Conservation (phyloP, 805 yeast species). For the Kodamaea nitidulidarum region DNA sequence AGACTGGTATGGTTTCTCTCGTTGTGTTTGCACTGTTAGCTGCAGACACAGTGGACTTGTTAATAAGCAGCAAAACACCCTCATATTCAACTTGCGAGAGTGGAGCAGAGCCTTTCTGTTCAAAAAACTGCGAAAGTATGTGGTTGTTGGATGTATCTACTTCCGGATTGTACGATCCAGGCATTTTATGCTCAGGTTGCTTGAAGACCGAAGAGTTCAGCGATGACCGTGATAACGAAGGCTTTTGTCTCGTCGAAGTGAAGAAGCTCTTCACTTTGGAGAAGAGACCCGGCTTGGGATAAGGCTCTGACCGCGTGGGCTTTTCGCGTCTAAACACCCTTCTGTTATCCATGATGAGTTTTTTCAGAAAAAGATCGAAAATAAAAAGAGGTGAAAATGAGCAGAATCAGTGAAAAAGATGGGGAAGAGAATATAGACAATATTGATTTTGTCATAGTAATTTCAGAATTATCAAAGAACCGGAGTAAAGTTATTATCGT, state of each 20-base stretch:
- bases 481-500: no score
- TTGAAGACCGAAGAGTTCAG: slow-evolving; percentile 2
- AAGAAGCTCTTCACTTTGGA: slow-evolving; percentile 27
- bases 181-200: slow-evolving; percentile 9
- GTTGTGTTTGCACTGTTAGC: slow-evolving; percentile 1
- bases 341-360: slow-evolving; percentile 31
- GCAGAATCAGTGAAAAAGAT: neutral
- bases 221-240: neutral
- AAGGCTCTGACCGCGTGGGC: slow-evolving; percentile 22
- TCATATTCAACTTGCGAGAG: slow-evolving; percentile 71
- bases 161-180: slow-evolving; percentile 10
- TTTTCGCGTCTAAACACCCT: slow-evolving; percentile 27
- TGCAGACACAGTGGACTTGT: slow-evolving; percentile 4
- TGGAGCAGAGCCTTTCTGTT: slow-evolving; percentile 71
- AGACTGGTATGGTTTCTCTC: neutral
- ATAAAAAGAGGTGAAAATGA: neutral
- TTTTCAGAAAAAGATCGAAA: neutral
- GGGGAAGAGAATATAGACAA: neutral
- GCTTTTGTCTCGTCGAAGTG: slow-evolving; percentile 4
- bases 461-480: no score
- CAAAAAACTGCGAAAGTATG: slow-evolving; percentile 63
- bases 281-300: slow-evolving; percentile 23
- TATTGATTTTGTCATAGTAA: no score
- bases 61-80: slow-evolving; percentile 53
- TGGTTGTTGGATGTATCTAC: slow-evolving; percentile 40